These are phyloP conservation scores for Termitomyces sp. DNA, from an alignment of 768 basidiomycete species.

Conservation along the genomic window DNA sequence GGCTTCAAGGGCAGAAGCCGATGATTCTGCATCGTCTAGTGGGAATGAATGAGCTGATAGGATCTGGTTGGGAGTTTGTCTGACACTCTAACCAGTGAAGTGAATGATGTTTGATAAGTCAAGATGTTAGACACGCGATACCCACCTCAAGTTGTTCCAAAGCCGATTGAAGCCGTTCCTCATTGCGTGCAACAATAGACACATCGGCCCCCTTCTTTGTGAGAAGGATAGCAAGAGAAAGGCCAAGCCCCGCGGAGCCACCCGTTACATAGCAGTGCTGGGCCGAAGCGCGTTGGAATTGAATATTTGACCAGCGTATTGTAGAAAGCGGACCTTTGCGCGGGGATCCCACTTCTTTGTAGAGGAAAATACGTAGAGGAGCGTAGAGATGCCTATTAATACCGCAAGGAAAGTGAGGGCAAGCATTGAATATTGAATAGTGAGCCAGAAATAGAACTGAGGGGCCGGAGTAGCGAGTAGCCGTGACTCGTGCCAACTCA, in stretches of 20 bases:
- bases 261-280: conserved; percentile 89
- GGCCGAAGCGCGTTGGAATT: background rate
- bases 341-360: conserved; percentile 38
- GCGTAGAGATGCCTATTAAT: background rate
- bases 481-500: background rate
- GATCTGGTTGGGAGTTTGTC: conserved; percentile 53
- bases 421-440: background rate
- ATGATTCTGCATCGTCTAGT: conserved; percentile 44
- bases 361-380: conserved; percentile 16
- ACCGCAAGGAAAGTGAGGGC: background rate
- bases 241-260: conserved; percentile 80
- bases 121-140: conserved; percentile 23
- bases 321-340: conserved; percentile 26
- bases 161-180: conserved; percentile 59
- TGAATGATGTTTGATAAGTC: background rate
- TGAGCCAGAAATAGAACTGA: conserved; percentile 5
- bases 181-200: conserved; percentile 79
- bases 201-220: conserved; percentile 72
- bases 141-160: conserved; percentile 62
- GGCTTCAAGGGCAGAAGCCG: conserved; percentile 56
- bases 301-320: background rate
- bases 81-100: conserved; percentile 35
- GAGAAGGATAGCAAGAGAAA: conserved; percentile 66
- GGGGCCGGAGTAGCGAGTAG: background rate
- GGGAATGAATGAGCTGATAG: conserved; percentile 65